Evolutionary conservation across 768 basidiomycete species (phyloP).

Genomic region (Amanita muscaria): DNA sequence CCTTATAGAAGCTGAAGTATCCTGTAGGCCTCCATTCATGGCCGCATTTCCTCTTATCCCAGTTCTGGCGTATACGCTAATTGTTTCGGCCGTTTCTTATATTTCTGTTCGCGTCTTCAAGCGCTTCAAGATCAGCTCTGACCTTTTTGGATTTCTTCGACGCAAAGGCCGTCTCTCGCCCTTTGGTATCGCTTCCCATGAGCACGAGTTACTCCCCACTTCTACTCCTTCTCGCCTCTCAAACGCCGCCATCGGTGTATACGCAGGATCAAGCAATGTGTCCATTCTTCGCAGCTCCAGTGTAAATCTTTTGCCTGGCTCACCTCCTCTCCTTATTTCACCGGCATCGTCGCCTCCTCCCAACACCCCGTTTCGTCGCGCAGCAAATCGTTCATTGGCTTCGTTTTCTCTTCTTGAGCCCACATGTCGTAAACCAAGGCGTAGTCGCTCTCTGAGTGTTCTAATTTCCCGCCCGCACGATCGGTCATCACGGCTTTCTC

Average conservation of each 20-base stretch:
- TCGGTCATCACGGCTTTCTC: conserved; percentile 5
- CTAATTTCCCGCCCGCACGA: neutral
- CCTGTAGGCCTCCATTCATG: conserved; percentile 4
- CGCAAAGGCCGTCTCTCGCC: conserved; percentile 1
- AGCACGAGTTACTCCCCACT: conserved; percentile 10
- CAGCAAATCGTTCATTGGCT: neutral
- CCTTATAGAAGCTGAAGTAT: neutral
- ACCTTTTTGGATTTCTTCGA: conserved; percentile 6
- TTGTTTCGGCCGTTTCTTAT: conserved; percentile 8
- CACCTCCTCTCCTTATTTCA: conserved; percentile 4
- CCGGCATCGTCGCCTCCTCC: conserved; percentile 5
- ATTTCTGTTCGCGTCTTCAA: conserved; percentile 6
- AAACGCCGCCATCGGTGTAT: conserved; percentile 9
- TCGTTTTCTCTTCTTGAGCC: conserved; percentile 8
- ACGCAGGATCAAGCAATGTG: conserved; percentile 6
- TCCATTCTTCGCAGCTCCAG: neutral
- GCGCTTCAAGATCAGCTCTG: conserved; percentile 4
- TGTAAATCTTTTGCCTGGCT: neutral
- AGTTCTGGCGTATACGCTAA: conserved; percentile 3
- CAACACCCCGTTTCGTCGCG: neutral
- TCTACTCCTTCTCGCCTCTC: conserved; percentile 14
- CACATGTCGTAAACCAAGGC: conserved; percentile 2
- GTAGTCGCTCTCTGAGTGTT: conserved; percentile 6
- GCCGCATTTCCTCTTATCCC: conserved; percentile 6
- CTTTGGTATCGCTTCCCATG: neutral